phyloP scores from a whole-genome alignment of 495 filamentous ascomycete species.

The Aspergillus campestris region DNA sequence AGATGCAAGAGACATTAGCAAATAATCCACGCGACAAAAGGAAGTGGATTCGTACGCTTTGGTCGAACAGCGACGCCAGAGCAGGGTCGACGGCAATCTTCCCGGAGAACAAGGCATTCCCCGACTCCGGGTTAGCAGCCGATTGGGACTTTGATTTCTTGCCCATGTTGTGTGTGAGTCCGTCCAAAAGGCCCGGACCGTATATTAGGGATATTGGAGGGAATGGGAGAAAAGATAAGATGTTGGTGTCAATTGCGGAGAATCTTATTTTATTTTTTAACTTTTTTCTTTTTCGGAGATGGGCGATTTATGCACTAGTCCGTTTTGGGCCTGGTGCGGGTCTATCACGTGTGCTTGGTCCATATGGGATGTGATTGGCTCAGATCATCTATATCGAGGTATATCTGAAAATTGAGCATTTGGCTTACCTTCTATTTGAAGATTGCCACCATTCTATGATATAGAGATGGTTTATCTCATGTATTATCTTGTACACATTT shows the following conservation, averaged over 20 bases:
- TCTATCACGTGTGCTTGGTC: not conserved
- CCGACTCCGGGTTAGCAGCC: conserved; percentile 10
- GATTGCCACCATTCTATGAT: too few relatives aligned
- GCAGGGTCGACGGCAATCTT: conserved; percentile 57
- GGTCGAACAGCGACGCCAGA: conserved; percentile 70
- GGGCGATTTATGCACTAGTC: not conserved
- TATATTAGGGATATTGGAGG: too few relatives aligned
- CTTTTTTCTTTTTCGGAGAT: not conserved
- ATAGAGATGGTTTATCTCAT: too few relatives aligned
- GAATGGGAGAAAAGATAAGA: too few relatives aligned
- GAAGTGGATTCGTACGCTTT: conserved; percentile 53
- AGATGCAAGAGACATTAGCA: conserved; percentile 7
- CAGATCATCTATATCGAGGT: too few relatives aligned
- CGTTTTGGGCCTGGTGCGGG: not conserved
- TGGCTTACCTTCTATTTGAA: too few relatives aligned
- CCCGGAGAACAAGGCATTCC: conserved; percentile 24
- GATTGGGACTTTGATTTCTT: conserved; percentile 35
- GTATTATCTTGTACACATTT: too few relatives aligned
- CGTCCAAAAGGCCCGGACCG: too few relatives aligned
- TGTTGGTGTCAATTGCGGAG: not conserved
- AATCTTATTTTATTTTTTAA: not conserved
- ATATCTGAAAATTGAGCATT: too few relatives aligned
- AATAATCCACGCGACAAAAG: conserved; percentile 7
- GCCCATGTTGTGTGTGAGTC: conserved; percentile 23
- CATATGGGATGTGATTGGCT: too few relatives aligned